phyloP scores from a whole-genome alignment of 2,329 filamentous ascomycete species.

The Trematosphaeria pertusa region DNA sequence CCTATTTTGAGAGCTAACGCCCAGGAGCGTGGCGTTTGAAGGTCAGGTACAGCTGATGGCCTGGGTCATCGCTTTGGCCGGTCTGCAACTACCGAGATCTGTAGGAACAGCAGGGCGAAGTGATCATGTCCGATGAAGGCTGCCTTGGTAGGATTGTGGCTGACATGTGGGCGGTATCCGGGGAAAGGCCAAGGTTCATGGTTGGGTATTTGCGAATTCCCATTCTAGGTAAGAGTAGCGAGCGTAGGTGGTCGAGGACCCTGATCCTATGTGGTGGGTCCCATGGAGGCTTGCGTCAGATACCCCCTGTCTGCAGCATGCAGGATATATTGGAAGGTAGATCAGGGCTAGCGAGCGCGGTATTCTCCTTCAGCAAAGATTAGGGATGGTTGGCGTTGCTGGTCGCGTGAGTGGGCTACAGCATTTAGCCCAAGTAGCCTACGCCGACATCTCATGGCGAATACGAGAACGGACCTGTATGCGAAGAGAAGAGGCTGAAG shows the following conservation, averaged over 20 bases:
- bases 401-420: too few species aligned
- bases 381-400: too few species aligned
- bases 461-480: too few species aligned
- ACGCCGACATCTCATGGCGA: too few species aligned
- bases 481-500: too few species aligned
- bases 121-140: conserved; percentile 6
- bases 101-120: conserved; percentile 15
- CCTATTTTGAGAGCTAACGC: conserved; percentile 19
- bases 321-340: conserved; percentile 19
- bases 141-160: conserved; percentile 10
- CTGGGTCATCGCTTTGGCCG: conserved; percentile 7
- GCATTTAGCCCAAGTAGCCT: too few species aligned
- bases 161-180: conserved; percentile 6
- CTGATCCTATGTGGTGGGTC: conserved; percentile 7
- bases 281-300: conserved; percentile 15
- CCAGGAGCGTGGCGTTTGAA: conserved; percentile 17
- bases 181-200: conserved; percentile 11
- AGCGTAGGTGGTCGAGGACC: conserved; percentile 1
- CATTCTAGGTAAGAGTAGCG: conserved; percentile 7
- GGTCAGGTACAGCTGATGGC: conserved; percentile 15
- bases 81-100: conserved; percentile 22
- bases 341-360: too few species aligned
- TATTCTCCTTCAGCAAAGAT: too few species aligned
- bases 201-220: background rate
- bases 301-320: conserved; percentile 12